These are phyloP conservation scores for Erigeron canadensis DNA, from an alignment of 129 eudicot species.

Conservation along the genomic window DNA sequence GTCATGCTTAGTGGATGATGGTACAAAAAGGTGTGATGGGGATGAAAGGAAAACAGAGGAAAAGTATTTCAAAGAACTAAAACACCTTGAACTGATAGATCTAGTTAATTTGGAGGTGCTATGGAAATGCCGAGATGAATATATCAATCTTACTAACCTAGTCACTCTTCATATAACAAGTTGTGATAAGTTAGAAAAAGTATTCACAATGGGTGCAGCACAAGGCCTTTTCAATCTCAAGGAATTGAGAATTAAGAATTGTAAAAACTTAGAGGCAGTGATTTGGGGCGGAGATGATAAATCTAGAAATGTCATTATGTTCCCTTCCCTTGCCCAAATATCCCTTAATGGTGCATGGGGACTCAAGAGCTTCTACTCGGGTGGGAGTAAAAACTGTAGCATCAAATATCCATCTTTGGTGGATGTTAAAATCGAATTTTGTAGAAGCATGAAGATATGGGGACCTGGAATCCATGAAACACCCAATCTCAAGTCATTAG, in stretches of 20 bases:
- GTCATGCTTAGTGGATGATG: constrained; percentile 2
- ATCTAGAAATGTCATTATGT: no score
- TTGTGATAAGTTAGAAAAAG: neutral
- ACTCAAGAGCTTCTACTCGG: no score
- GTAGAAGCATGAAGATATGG: no score
- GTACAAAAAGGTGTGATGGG: no score
- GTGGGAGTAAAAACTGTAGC: no score
- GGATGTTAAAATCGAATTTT: no score
- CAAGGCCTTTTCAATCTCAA: neutral
- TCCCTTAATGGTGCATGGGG: no score
- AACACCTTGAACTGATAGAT: neutral
- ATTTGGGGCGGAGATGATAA: neutral
- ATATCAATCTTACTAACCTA: neutral
- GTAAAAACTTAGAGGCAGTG: neutral
- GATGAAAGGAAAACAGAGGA: neutral
- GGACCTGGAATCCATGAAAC: no score
- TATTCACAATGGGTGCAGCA: neutral
- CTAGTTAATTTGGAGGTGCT: neutral
- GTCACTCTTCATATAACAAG: neutral
- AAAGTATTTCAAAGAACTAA: neutral
- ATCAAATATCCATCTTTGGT: no score
- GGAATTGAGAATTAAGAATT: neutral
- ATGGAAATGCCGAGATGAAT: neutral
- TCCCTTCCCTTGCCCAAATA: no score
- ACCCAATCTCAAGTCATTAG: no score